These are phyloP conservation scores for Cyclanthera cordifolia DNA, from an alignment of 306 rosid genomes.

Conservation along the genomic window DNA sequence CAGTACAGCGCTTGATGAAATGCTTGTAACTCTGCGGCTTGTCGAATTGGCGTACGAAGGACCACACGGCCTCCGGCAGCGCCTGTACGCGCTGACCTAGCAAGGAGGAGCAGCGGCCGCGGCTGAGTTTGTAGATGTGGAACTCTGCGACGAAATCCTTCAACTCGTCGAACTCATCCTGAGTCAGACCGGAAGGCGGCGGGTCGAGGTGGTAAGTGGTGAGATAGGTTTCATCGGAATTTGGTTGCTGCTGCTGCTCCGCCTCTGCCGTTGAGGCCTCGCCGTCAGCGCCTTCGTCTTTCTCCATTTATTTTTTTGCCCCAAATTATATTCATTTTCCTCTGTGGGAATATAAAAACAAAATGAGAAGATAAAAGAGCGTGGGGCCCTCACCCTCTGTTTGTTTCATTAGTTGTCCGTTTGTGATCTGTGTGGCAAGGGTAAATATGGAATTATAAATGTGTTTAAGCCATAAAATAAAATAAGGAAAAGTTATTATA, in stretches of 20 bases:
- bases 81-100: constrained; percentile 7
- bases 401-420: too few species aligned
- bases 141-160: neutral
- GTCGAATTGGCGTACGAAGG: constrained; percentile 4
- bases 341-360: constrained; percentile 1
- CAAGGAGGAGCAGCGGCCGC: constrained; percentile 8
- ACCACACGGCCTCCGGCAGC: neutral
- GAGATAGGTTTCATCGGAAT: neutral
- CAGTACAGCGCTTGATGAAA: constrained; percentile 12
- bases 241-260: neutral
- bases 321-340: neutral
- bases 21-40: constrained; percentile 10
- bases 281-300: neutral
- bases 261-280: neutral
- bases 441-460: too few species aligned
- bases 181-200: neutral
- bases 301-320: neutral
- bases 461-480: too few species aligned
- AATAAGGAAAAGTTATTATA: too few species aligned
- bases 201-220: constrained; percentile 1
- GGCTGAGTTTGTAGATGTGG: constrained; percentile 8
- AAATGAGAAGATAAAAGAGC: neutral
- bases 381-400: neutral
- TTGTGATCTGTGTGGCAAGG: too few species aligned
- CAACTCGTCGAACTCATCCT: constrained; percentile 3